Base-by-base conservation (phyloP, 805 yeast genomes). In the Nakazawaea wickerhamii region DNA sequence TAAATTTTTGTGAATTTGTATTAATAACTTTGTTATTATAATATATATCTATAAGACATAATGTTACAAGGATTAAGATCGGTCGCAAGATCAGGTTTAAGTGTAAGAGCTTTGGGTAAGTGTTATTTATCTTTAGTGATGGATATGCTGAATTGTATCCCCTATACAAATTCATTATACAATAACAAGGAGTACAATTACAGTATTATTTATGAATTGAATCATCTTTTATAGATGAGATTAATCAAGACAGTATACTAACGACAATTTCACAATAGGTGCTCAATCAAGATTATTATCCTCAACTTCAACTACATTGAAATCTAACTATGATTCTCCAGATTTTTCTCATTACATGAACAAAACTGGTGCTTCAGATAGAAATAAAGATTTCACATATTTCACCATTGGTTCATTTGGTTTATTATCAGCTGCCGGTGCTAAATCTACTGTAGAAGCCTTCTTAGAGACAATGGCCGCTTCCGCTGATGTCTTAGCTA, bases 341-440 rank as follows among this genome's bases (percentile, higher is more conserved):
- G 91, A 90, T 68, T 90, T 78, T 67, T 75, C 84, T 50, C 81
- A 77, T 53, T 85, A 87, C 68, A 73, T 89, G 57, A 84, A 83
- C 73, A 76, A 76, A 51, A 66, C 76, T 57, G 73, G 75, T 53
- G 71, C 80, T 55, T 54, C 62, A 46, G 95, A 86, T 60, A 77
- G 79, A 60, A 71, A 81, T 56, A 86, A 96, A 66, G 88, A 83
- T 66, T 83, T 84, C 71, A 77, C 95, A 50, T 93, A 93, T 76
- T 91, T 95, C 75, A 89, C 95, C 90, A 91, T 93, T 54, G 99
- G 99, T 55, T 81, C 97, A 35, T 74, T 88, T 65, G 98, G 97
- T 63, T 68, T 89, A 55, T 70, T 90, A 55, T 73, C 87, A 34
- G 95, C 97, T 41, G 96, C 90, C 44, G 95, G 95, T 60, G 97